Conservation (phyloP, 2,329 filamentous ascomycete species). For the Cadophora gregata region DNA sequence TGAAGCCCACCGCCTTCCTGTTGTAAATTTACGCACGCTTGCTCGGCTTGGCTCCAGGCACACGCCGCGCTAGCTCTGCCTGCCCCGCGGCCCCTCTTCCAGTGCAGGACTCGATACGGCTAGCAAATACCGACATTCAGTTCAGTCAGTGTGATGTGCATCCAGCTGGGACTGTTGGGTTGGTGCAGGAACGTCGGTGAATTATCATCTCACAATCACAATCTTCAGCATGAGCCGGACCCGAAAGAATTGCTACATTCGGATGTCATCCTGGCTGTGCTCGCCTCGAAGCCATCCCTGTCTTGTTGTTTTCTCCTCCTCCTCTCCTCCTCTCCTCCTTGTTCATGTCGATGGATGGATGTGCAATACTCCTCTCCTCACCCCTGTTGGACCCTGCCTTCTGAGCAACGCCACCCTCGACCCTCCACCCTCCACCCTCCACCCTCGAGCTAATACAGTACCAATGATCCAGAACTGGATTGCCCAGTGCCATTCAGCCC, state of each 20-base stretch:
- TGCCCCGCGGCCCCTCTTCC: background rate
- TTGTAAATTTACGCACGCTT: no score
- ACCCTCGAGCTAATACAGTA: background rate
- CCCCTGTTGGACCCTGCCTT: background rate
- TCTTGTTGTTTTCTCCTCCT: background rate
- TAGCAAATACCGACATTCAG: background rate
- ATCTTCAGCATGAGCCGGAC: background rate
- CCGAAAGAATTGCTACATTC: no score
- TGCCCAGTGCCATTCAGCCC: background rate
- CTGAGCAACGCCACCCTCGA: background rate
- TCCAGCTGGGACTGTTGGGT: background rate
- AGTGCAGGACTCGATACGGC: background rate
- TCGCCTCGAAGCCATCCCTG: background rate
- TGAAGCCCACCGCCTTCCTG: constrained; percentile 8
- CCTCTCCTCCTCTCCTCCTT: background rate
- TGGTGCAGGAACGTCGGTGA: background rate
- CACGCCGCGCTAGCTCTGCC: background rate
- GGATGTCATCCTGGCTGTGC: background rate
- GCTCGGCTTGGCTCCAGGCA: constrained; percentile 13
- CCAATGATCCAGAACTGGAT: background rate
- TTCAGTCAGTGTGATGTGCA: background rate
- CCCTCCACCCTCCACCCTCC: no score
- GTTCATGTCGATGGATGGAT: background rate
- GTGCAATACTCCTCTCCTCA: background rate
- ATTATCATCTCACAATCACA: background rate